Conservation (phyloP, 2,329 filamentous ascomycete genomes). For the Clonostachys chloroleuca region DNA sequence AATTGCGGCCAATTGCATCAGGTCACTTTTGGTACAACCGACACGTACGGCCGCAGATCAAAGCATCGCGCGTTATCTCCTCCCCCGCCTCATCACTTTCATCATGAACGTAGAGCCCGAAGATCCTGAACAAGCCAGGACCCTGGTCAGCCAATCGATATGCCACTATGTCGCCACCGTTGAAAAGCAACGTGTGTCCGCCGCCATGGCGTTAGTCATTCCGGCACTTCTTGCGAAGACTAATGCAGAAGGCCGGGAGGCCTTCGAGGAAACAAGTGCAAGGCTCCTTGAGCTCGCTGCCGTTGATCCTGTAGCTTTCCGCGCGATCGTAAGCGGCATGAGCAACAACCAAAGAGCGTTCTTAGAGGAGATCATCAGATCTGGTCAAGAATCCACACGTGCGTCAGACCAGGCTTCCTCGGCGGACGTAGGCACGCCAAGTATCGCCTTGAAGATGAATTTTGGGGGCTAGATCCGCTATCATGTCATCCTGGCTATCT, state of each 20-base stretch:
- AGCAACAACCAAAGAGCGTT: slow-evolving; percentile 66
- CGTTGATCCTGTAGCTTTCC: slow-evolving; percentile 69
- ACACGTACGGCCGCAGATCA: slow-evolving; percentile 63
- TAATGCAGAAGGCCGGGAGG: slow-evolving; percentile 52
- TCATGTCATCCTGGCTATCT: too few species aligned
- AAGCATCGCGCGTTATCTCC: slow-evolving; percentile 67
- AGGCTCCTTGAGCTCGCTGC: slow-evolving; percentile 78
- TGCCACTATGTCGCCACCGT: slow-evolving; percentile 61
- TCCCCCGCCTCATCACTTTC: slow-evolving; percentile 74
- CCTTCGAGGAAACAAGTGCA: slow-evolving; percentile 39
- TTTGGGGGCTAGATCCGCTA: slow-evolving; percentile 51
- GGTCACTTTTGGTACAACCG: slow-evolving; percentile 71
- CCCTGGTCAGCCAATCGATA: slow-evolving; percentile 69
- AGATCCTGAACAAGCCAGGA: slow-evolving; percentile 73
- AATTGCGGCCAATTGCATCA: slow-evolving; percentile 85
- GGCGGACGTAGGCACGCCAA: slow-evolving; percentile 57
- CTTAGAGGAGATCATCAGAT: slow-evolving; percentile 76
- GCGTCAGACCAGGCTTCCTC: slow-evolving; percentile 26
- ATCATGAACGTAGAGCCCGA: slow-evolving; percentile 65
- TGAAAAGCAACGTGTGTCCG: slow-evolving; percentile 36
- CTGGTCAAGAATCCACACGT: slow-evolving; percentile 45
- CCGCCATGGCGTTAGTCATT: slow-evolving; percentile 72
- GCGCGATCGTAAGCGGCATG: slow-evolving; percentile 68
- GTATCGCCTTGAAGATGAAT: slow-evolving; percentile 91
- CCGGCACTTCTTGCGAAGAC: slow-evolving; percentile 74